Conservation (phyloP, 768 basidiomycete genomes). For the Mycena metata region DNA sequence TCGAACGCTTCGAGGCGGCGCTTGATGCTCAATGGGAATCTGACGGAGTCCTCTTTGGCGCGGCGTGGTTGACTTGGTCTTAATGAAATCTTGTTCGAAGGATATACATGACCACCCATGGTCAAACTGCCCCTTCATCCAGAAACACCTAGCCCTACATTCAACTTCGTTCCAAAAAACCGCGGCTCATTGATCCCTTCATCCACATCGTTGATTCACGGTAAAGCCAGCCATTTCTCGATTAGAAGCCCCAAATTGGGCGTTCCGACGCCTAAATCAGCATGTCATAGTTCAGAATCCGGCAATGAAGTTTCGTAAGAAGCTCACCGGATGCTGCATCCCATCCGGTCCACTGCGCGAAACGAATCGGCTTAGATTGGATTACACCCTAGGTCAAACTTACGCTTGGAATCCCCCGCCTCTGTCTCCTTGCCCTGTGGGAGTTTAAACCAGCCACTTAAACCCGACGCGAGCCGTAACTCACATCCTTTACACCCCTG, state of each 20-base stretch:
- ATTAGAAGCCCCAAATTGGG: constrained; percentile 58
- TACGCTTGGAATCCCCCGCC: constrained; percentile 53
- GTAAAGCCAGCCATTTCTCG: constrained; percentile 54
- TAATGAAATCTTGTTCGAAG: too few relatives aligned
- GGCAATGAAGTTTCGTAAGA: neutral
- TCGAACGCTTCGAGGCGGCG: too few relatives aligned
- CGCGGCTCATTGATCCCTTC: too few relatives aligned
- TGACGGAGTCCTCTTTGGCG: too few relatives aligned
- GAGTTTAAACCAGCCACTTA: neutral
- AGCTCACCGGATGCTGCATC: constrained; percentile 57
- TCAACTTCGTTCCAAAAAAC: too few relatives aligned
- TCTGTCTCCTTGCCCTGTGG: constrained; percentile 49
- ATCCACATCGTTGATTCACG: constrained; percentile 39
- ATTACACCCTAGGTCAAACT: constrained; percentile 33
- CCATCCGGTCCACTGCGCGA: constrained; percentile 53
- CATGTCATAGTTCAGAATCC: neutral
- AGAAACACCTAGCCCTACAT: too few relatives aligned
- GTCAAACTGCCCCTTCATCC: too few relatives aligned
- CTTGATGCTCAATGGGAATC: too few relatives aligned
- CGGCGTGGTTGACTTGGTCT: too few relatives aligned
- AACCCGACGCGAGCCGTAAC: constrained; percentile 13
- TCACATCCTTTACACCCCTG: constrained; percentile 60
- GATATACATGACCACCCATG: too few relatives aligned
- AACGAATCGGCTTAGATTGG: constrained; percentile 13
- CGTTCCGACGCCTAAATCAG: constrained; percentile 54